Conservation (phyloP, 768 basidiomycete species). For the Heimioporus sp. region DNA sequence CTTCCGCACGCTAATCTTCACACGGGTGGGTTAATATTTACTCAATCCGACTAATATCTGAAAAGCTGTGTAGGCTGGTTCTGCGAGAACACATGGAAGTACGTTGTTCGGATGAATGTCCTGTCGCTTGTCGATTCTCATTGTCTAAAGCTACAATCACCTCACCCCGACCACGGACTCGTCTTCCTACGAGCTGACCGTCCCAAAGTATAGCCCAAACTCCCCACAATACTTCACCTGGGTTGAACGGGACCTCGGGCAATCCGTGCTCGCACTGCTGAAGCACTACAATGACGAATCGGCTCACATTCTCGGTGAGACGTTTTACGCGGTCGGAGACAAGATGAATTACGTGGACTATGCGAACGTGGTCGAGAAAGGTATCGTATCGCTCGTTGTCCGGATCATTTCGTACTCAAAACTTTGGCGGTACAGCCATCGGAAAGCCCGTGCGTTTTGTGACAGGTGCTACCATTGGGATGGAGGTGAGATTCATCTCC, state of each 20-base stretch:
- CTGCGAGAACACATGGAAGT: slow-evolving; percentile 23
- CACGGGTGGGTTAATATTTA: slow-evolving; percentile 10
- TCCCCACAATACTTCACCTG: slow-evolving; percentile 21
- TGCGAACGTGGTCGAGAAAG: slow-evolving; percentile 13
- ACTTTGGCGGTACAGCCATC: slow-evolving; percentile 13
- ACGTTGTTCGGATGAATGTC: background rate
- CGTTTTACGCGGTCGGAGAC: slow-evolving; percentile 25
- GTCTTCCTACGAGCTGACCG: slow-evolving; percentile 15
- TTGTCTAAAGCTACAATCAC: slow-evolving; percentile 1
- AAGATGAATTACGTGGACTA: slow-evolving; percentile 18
- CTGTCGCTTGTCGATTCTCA: background rate
- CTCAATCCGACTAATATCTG: background rate
- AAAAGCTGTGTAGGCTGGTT: slow-evolving; percentile 21
- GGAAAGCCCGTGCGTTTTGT: slow-evolving; percentile 28
- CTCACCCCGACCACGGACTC: slow-evolving; percentile 11
- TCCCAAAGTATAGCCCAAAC: slow-evolving; percentile 18
- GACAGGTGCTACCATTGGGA: slow-evolving; percentile 9
- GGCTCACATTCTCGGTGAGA: slow-evolving; percentile 18
- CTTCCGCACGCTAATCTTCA: slow-evolving; percentile 21
- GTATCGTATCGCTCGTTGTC: background rate
- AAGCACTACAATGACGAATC: slow-evolving; percentile 23
- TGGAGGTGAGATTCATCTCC: slow-evolving; percentile 12
- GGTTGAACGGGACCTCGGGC: slow-evolving; percentile 25
- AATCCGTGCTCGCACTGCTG: slow-evolving; percentile 18
- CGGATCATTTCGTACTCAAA: background rate